Percentiles rank a stretch among this genome's conserved stretches.
These are phyloP conservation scores for Tolypocladium amazonense DNA, from an alignment of 2,329 filamentous ascomycete species.

Conservation along the genomic window DNA sequence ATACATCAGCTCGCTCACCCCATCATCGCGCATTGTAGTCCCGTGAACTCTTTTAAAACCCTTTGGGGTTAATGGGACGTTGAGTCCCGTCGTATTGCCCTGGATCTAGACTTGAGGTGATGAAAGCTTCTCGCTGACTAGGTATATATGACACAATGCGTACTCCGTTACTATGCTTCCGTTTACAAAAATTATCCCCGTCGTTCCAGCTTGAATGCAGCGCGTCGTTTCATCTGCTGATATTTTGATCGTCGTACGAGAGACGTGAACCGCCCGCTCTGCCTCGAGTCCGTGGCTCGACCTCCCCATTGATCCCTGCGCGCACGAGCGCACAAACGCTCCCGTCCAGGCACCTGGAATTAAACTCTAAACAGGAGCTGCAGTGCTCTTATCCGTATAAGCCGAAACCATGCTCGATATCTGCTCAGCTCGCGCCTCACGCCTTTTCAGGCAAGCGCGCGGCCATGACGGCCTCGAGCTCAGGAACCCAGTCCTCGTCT, in stretches of 20 bases:
- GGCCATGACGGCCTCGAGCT: neutral
- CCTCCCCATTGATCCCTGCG: neutral
- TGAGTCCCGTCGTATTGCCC: neutral
- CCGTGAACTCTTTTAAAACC: neutral
- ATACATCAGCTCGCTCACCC: too few species aligned
- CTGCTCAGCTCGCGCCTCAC: neutral
- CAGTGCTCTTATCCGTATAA: neutral
- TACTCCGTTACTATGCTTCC: neutral
- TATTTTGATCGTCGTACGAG: neutral
- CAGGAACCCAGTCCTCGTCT: neutral
- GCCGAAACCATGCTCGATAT: neutral
- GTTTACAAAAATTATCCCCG: neutral
- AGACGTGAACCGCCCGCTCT: neutral
- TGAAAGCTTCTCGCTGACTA: neutral
- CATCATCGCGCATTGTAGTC: neutral
- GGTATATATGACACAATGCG: neutral
- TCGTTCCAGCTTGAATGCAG: neutral
- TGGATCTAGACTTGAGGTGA: neutral
- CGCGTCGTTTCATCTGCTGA: neutral
- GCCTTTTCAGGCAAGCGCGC: neutral
- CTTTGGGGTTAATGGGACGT: neutral
- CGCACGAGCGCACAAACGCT: neutral
- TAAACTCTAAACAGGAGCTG: neutral
- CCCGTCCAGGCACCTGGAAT: neutral
- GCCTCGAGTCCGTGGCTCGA: neutral